phyloP scores from a whole-genome alignment of 2,329 filamentous ascomycete species.

The Beauveria sp. region DNA sequence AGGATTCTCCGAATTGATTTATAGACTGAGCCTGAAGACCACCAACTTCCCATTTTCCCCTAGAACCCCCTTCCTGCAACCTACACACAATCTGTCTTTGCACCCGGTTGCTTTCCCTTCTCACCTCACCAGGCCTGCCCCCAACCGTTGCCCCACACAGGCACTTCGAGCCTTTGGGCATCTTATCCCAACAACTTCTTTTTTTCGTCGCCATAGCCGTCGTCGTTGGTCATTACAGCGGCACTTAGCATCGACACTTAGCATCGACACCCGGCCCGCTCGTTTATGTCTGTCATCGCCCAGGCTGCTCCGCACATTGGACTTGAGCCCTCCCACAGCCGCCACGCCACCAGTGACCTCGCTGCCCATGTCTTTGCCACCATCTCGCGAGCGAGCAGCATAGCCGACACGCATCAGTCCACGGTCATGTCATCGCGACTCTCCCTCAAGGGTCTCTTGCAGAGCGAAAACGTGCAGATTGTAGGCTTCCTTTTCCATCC shows the following conservation, averaged over 20 bases:
- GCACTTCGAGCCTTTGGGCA: neutral
- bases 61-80: no score
- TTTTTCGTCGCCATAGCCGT: neutral
- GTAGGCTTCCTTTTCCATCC: neutral
- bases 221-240: neutral
- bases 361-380: neutral
- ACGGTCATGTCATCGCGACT: neutral
- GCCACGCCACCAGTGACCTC: neutral
- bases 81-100: no score
- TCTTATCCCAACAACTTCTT: neutral
- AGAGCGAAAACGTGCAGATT: conserved; percentile 6
- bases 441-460: conserved; percentile 1
- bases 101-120: no score
- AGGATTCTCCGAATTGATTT: neutral
- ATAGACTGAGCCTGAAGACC: no score
- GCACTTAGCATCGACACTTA: neutral
- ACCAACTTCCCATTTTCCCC: no score
- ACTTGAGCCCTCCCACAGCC: neutral
- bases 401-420: neutral
- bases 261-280: neutral
- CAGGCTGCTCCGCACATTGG: neutral
- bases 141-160: no score
- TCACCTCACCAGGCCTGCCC: no score
- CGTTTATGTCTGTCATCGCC: conserved; percentile 4
- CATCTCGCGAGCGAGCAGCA: neutral